Base-by-base conservation (phyloP, 768 basidiomycete genomes). In the Psilocybe tampanensis region DNA sequence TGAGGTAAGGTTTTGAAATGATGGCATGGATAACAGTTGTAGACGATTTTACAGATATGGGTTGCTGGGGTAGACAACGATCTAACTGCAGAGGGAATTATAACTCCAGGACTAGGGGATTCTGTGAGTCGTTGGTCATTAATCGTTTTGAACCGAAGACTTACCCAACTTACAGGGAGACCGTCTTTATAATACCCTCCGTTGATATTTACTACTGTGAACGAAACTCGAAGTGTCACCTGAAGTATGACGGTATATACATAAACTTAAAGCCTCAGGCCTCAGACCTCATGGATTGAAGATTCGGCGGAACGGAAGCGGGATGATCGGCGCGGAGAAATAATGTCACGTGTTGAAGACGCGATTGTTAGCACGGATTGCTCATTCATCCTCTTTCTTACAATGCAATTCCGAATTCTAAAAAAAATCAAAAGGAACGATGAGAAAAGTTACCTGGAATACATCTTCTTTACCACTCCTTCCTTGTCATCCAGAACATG, bases 91-190 rank as follows among this genome's bases (percentile, higher is more conserved):
- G 81, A 90, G 17, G 96, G 95, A 7, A 77, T 94, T 60, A 90
- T 98, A 57, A 81, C 75, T n/a, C 95, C 95, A 9, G 95, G 95
- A 18, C 79, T 96, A 43, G 95, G 95, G 4, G 95, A 97, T 71
- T 86, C 92, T 22, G 93, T 92, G 66, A 68, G 90, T 79, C 17
- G 21, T 29, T 5, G 12, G 1, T 22, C 17, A 44, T 50, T 24
- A 18, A 26, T 47, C 61, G 44, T 42, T 47, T n/a, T 41, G n/a
- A n/a, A n/a, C 33, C 15, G 36, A 39, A 39, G 34, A 41, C 39
- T 8, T 41, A 39, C 17, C 34, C n/a, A 42, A 36, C 34, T 12
- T 29, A n/a, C 62, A 94, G 91, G 94, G 94, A 2, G 94, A 95
- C 64, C 87, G 94, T 9, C 70, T 94, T 57, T 94, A 90, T 76